A percentile compares a stretch with the other conserved stretches of the same genome.
Evolutionary conservation across 495 filamentous ascomycete species (phyloP).

Genomic region (Achaetomiella virescens): DNA sequence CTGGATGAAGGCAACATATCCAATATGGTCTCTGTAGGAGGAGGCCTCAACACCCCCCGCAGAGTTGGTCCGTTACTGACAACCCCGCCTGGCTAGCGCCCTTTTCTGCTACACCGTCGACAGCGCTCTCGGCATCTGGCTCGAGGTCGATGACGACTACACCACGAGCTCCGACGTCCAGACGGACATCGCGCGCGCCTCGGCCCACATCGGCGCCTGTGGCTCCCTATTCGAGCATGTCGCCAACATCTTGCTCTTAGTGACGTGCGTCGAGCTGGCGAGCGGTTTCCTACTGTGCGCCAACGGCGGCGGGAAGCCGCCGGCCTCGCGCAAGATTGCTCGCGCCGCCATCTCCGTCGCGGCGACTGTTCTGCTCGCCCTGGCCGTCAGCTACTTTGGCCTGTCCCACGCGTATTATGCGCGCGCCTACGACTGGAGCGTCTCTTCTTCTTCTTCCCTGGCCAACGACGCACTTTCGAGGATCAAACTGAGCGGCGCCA

Average conservation of each 20-base stretch:
- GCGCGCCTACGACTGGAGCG: too few relatives aligned
- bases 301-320: not conserved
- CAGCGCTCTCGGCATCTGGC: not conserved
- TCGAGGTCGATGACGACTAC: not conserved
- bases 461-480: not conserved
- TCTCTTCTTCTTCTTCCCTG: too few relatives aligned
- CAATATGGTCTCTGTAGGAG: constrained; percentile 20
- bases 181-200: not conserved
- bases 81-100: not conserved
- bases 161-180: not conserved
- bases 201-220: not conserved
- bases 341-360: constrained; percentile 6
- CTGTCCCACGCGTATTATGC: too few relatives aligned
- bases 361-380: constrained; percentile 6
- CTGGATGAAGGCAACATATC: constrained; percentile 20
- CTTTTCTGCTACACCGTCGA: not conserved
- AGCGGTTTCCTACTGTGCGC: constrained; percentile 19
- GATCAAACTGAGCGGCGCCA: not conserved
- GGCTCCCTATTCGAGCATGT: constrained; percentile 9
- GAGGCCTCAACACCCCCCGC: not conserved
- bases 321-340: not conserved
- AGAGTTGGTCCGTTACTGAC: too few relatives aligned
- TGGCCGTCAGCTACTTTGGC: constrained; percentile 8
- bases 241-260: constrained; percentile 16
- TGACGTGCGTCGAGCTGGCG: constrained; percentile 19